Evolutionary conservation across 2,329 filamentous ascomycete genomes (phyloP).

Genomic region (Acrocalymma vagum): DNA sequence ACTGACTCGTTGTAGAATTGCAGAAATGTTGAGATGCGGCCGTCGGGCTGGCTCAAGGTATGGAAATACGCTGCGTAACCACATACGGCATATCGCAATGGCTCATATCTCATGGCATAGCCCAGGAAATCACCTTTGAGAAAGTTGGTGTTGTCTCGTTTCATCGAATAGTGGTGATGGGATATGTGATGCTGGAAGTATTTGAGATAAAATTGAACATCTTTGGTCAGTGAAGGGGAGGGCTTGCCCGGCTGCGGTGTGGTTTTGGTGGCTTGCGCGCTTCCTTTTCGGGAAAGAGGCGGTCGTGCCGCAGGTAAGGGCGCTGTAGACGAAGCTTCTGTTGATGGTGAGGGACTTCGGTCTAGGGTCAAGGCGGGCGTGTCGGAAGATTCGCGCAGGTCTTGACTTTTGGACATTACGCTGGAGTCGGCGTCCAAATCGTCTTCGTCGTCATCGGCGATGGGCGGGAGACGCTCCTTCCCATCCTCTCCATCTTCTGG

Average conservation of each 20-base stretch:
- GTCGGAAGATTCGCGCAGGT: conserved; percentile 44
- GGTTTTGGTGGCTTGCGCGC: conserved; percentile 34
- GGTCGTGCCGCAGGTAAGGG: conserved; percentile 34
- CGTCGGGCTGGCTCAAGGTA: conserved; percentile 73
- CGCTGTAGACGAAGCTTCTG: conserved; percentile 54
- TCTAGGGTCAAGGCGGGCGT: conserved; percentile 53
- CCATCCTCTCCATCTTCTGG: conserved; percentile 59
- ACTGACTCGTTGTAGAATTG: conserved; percentile 92
- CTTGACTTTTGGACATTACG: conserved; percentile 27
- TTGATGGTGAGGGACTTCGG: conserved; percentile 61
- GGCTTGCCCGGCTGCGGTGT: conserved; percentile 18
- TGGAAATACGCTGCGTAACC: conserved; percentile 90
- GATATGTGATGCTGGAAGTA: conserved; percentile 83
- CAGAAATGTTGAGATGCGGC: conserved; percentile 82
- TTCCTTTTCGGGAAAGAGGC: conserved; percentile 42
- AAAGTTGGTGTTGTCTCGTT: conserved; percentile 75
- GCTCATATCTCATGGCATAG: conserved; percentile 78
- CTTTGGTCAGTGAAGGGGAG: conserved; percentile 60
- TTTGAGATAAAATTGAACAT: conserved; percentile 79
- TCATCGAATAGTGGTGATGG: conserved; percentile 82
- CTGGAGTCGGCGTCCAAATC: conserved; percentile 36
- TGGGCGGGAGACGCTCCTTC: conserved; percentile 50
- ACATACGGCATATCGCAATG: conserved; percentile 84
- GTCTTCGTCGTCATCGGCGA: conserved; percentile 57
- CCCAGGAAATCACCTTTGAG: conserved; percentile 75